phyloP scores from a whole-genome alignment of 176 grass and related monocot genomes.

The Rhynchospora pubera region DNA sequence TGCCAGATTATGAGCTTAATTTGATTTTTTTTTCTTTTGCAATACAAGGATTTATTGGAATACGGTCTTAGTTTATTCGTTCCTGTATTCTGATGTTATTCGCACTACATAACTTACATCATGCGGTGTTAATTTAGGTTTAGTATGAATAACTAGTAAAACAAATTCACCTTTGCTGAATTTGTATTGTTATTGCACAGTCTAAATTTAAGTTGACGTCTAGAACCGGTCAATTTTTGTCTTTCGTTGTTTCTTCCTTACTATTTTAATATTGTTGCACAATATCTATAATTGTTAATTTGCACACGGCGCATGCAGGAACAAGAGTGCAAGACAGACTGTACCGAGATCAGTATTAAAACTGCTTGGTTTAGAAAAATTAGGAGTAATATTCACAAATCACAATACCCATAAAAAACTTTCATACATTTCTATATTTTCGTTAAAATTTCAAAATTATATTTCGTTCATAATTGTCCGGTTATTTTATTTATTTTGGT shows the following conservation, averaged over 20 bases:
- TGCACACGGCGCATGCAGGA: neutral
- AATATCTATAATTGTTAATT: neutral
- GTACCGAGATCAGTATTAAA: neutral
- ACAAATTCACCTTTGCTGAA: neutral
- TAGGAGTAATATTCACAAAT: neutral
- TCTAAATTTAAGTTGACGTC: neutral
- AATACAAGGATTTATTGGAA: no score
- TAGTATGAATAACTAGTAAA: neutral
- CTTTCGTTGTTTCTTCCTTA: neutral
- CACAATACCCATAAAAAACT: neutral
- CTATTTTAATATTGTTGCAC: neutral
- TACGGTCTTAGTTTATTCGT: neutral
- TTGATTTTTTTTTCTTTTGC: neutral
- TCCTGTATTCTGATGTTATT: neutral
- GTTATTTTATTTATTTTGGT: no score
- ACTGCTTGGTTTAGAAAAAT: neutral
- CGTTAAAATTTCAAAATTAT: neutral
- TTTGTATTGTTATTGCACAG: neutral
- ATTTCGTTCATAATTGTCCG: neutral
- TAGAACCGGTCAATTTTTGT: neutral
- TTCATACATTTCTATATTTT: neutral
- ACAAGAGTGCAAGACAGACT: neutral
- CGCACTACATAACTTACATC: neutral
- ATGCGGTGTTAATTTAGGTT: neutral
- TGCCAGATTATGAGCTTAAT: neutral